phyloP scores from a whole-genome alignment of 768 basidiomycete species.

The Rhizopogon roseolus region DNA sequence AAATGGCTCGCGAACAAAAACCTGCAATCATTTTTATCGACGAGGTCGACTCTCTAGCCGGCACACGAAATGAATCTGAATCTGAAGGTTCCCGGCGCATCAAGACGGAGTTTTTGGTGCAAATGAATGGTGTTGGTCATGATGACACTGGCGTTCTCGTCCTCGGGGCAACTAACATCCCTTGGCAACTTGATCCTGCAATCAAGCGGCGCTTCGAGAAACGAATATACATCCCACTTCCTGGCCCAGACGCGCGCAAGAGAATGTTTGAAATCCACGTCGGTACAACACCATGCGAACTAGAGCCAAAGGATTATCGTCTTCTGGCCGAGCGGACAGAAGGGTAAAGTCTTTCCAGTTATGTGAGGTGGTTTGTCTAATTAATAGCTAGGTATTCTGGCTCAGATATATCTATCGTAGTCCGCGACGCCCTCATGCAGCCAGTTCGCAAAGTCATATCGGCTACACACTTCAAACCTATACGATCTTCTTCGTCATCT shows the following conservation, averaged over 20 bases:
- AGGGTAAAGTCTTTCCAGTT: slow-evolving; percentile 40
- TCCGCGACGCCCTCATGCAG: slow-evolving; percentile 97
- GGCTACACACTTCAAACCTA: slow-evolving; percentile 89
- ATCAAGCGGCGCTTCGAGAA: slow-evolving; percentile 99
- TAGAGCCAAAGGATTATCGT: slow-evolving; percentile 75
- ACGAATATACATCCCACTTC: slow-evolving; percentile 96
- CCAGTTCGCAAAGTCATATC: slow-evolving; percentile 94
- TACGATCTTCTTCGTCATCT: slow-evolving; percentile 25
- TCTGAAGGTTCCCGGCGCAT: slow-evolving; percentile 95
- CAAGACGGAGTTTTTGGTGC: slow-evolving; percentile 96
- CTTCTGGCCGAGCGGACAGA: slow-evolving; percentile 82
- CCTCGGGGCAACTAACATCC: slow-evolving; percentile 96
- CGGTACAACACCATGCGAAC: slow-evolving; percentile 85
- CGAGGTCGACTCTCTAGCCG: slow-evolving; percentile 94
- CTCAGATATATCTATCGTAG: slow-evolving; percentile 90
- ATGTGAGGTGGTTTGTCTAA: neutral
- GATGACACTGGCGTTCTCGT: slow-evolving; percentile 96
- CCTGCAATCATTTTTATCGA: slow-evolving; percentile 99
- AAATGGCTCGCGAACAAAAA: slow-evolving; percentile 93
- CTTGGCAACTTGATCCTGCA: slow-evolving; percentile 96
- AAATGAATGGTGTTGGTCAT: slow-evolving; percentile 98
- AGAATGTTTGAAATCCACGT: slow-evolving; percentile 98
- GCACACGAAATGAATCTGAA: slow-evolving; percentile 94
- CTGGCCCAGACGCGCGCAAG: slow-evolving; percentile 85
- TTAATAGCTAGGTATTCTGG: slow-evolving; percentile 68